Base-by-base conservation (phyloP, 768 basidiomycete genomes). In the Stropharia rugosoannulata region DNA sequence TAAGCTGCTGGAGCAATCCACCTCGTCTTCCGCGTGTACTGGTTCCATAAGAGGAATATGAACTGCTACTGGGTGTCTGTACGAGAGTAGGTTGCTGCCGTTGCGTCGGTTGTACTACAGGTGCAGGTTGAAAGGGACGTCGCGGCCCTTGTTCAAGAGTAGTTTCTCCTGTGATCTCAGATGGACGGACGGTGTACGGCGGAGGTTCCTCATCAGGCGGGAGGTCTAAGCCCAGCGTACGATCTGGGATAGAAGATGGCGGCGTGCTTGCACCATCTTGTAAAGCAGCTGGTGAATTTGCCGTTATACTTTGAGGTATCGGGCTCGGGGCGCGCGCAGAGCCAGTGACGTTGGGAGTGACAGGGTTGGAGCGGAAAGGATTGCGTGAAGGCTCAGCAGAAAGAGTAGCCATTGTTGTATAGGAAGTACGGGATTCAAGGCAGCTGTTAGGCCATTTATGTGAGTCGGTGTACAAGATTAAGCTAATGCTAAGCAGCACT, bases 71-170 rank as follows among this genome's bases (percentile, higher is more conserved):
- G 22, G 40, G 4, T 13, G 44, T 32, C 36, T 9, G 22, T 6
- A 27, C 45, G 12, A 45, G 6, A 12, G 19, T 19, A 5, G 5
- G 43, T 29, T 8, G 45, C 22, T 6, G 22, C 9, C 1, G 19
- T 2, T 11, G 22, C 1, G 22, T 27, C n/a, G 39, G 12, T 18
- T 55, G 54, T 51, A 38, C 62, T 7, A 40, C 19, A 49, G 70
- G 75, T 0, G 76, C 62, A 8, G 62, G 72, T 62, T 87, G 85
- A 61, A 87, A 90, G 0, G 89, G 86, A 11, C 87, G 63, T 4
- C 70, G 52, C 0, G 89, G 89, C 0, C 90, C 89, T 16, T 78
- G 69, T 51, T 88, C 82, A 2, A 91, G 57, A 0, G 86, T 83
- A 1, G 75, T 69, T 64, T 92, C 90, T 12, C 87, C 90, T 2